phyloP scores from a whole-genome alignment of 2,329 filamentous ascomycete genomes.

The Trichoderma guizhouense region DNA sequence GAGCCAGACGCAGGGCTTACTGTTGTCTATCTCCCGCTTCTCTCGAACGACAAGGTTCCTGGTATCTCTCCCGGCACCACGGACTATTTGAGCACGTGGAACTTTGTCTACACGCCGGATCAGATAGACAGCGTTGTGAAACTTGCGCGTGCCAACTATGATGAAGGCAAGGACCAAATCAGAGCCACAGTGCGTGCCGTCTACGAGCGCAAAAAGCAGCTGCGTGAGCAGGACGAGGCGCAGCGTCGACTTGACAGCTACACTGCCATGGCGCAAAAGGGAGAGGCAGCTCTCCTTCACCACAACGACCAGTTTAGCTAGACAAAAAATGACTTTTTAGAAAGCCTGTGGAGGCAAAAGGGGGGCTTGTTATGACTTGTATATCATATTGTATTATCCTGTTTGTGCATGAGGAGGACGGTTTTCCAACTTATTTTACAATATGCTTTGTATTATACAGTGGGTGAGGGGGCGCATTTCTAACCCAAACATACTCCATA shows the following conservation, averaged over 20 bases:
- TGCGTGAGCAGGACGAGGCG: conserved; percentile 54
- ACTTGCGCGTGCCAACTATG: conserved; percentile 82
- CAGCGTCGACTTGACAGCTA: conserved; percentile 39
- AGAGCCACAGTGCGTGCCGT: conserved; percentile 78
- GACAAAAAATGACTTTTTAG: neutral
- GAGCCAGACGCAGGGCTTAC: conserved; percentile 79
- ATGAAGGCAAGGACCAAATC: conserved; percentile 75
- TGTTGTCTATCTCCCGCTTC: conserved; percentile 85
- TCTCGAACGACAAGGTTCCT: conserved; percentile 75
- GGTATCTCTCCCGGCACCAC: conserved; percentile 79
- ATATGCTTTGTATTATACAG: conserved; percentile 38
- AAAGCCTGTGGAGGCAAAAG: neutral
- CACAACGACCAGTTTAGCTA: conserved; percentile 64
- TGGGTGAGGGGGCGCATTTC: conserved; percentile 8
- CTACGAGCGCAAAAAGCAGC: conserved; percentile 83
- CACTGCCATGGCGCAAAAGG: conserved; percentile 47
- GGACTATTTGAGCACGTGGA: conserved; percentile 95
- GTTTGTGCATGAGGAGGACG: neutral
- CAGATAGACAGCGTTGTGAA: conserved; percentile 82
- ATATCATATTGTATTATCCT: neutral
- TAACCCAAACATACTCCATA: conserved; percentile 15
- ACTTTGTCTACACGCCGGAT: conserved; percentile 90
- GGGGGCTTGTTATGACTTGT: neutral
- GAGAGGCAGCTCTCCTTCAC: conserved; percentile 54
- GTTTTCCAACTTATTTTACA: conserved; percentile 34